phyloP scores from a whole-genome alignment of 345 rosid species.

The Rubroshorea leprosula region DNA sequence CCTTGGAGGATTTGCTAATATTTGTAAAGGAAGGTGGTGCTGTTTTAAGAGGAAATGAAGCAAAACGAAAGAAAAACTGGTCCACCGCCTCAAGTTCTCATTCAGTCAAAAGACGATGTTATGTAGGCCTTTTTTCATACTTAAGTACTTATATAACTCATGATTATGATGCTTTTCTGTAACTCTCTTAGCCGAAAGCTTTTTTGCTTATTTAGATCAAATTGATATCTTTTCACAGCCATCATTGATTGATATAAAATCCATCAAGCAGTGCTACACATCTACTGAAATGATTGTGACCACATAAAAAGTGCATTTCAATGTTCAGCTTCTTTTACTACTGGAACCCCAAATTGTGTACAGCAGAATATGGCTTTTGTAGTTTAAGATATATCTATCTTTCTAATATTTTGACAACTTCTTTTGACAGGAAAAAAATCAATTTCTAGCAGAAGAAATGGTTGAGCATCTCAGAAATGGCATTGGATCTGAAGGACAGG shows the following conservation, averaged over 20 bases:
- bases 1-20: slow-evolving; percentile 57
- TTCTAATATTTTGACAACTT: slow-evolving; percentile 10
- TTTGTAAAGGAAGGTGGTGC: slow-evolving; percentile 36
- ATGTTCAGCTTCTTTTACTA: not conserved
- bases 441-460: slow-evolving; percentile 67
- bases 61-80: slow-evolving; percentile 24
- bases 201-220: not conserved
- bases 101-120: slow-evolving; percentile 40
- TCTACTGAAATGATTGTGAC: not conserved
- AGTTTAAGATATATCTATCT: not conserved
- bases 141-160: not conserved
- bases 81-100: slow-evolving; percentile 30
- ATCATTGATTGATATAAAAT: not conserved
- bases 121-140: slow-evolving; percentile 37
- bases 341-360: not conserved
- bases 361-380: not conserved
- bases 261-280: not conserved
- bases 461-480: slow-evolving; percentile 76
- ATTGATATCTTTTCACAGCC: not conserved
- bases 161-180: slow-evolving; percentile 7
- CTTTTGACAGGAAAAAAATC: slow-evolving; percentile 47
- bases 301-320: not conserved
- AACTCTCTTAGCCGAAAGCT: not conserved
- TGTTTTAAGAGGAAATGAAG: slow-evolving; percentile 25
- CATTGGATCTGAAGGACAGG: slow-evolving; percentile 78